Evolutionary conservation across 805 yeast species (phyloP).

Genomic region (Schizosaccharomyces octosporus): DNA sequence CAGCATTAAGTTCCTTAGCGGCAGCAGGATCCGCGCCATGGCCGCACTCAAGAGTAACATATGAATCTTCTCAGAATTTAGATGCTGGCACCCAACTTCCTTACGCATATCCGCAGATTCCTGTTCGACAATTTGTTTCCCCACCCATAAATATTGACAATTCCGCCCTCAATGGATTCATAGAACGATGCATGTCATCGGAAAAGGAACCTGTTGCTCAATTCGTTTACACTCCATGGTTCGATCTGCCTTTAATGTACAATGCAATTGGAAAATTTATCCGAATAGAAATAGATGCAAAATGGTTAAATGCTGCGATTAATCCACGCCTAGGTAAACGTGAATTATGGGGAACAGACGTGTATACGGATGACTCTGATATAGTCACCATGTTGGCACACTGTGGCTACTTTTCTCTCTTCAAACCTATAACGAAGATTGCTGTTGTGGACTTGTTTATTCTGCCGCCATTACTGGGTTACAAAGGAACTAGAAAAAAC

Average conservation of each 20-base stretch:
- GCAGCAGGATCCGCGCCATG: too few relatives aligned
- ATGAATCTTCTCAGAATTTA: too few relatives aligned
- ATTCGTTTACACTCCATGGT: neutral
- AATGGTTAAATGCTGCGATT: neutral
- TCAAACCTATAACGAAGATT: conserved; percentile 8
- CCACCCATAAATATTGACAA: neutral
- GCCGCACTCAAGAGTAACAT: too few relatives aligned
- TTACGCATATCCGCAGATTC: neutral
- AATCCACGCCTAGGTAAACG: conserved; percentile 7
- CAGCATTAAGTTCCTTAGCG: too few relatives aligned
- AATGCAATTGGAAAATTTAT: neutral
- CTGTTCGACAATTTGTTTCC: neutral
- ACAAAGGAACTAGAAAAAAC: conserved; percentile 40
- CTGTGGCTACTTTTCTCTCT: conserved; percentile 31
- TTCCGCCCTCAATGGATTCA: neutral
- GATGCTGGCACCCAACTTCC: neutral
- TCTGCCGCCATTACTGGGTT: conserved; percentile 42
- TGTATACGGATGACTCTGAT: conserved; percentile 87
- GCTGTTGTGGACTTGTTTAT: conserved; percentile 30
- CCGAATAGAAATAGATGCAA: neutral
- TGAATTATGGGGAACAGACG: conserved; percentile 65
- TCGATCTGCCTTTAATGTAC: neutral
- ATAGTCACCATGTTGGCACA: conserved; percentile 51
- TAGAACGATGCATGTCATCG: neutral
- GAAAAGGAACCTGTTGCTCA: neutral